These are phyloP conservation scores for Entamoeba invadens DNA, from an alignment of 208 protist species.

Conservation along the genomic window DNA sequence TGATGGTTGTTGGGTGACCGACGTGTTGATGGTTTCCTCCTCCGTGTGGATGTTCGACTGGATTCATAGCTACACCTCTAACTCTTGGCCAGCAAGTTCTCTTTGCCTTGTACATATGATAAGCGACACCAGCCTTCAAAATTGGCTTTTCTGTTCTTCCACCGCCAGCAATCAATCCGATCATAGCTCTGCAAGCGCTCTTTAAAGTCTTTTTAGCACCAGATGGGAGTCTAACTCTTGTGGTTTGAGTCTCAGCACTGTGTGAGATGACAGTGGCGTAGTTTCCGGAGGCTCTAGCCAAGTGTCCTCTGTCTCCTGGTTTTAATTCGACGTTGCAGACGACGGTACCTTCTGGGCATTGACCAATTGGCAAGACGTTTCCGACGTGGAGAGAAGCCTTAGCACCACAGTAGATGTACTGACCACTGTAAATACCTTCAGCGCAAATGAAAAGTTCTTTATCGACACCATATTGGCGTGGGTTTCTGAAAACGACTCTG, in stretches of 20 bases:
- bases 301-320: conserved; percentile 72
- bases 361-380: conserved; percentile 83
- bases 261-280: conserved; percentile 85
- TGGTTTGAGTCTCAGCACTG: conserved; percentile 76
- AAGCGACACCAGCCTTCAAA: conserved; percentile 88
- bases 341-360: conserved; percentile 93
- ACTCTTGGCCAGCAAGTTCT: conserved; percentile 92
- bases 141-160: conserved; percentile 97
- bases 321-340: conserved; percentile 93
- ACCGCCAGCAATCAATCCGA: conserved; percentile 92
- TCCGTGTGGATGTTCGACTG: conserved; percentile 84
- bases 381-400: conserved; percentile 76
- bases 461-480: conserved; percentile 46
- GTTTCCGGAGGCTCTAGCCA: conserved; percentile 78
- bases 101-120: conserved; percentile 92
- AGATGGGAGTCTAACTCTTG: conserved; percentile 87
- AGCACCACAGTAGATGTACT: conserved; percentile 89
- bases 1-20: conserved; percentile 60
- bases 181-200: conserved; percentile 71
- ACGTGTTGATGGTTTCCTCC: conserved; percentile 99
- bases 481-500: conserved; percentile 72
- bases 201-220: conserved; percentile 85
- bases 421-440: conserved; percentile 94
- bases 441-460: conserved; percentile 81
- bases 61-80: conserved; percentile 94